These are phyloP conservation scores for Chlorella sp. DNA, from an alignment of 139 green algal genomes.

Conservation along the genomic window DNA sequence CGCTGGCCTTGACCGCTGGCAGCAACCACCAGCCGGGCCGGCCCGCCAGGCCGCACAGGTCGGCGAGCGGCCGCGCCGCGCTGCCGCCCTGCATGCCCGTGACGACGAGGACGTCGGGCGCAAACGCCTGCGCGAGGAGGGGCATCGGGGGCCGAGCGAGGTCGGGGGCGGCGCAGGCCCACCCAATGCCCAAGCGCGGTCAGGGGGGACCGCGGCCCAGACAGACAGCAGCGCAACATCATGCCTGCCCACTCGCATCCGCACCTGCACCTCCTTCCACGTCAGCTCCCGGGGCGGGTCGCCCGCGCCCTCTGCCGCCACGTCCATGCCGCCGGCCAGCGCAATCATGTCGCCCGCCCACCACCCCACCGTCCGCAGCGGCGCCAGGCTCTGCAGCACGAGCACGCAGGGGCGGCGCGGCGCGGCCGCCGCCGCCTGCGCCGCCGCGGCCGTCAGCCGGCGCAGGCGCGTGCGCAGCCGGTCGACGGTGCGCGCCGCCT, in stretches of 20 bases:
- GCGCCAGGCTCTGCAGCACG: conserved; percentile 62
- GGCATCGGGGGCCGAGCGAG: no score
- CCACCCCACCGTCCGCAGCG: conserved; percentile 36
- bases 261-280: conserved; percentile 46
- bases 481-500: conserved; percentile 65
- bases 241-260: neutral
- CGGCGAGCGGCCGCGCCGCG: conserved; percentile 19
- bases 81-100: conserved; percentile 12
- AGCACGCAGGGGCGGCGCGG: conserved; percentile 58
- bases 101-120: conserved; percentile 78
- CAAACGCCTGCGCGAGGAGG: conserved; percentile 54
- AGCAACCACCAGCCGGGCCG: conserved; percentile 89
- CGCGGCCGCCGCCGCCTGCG: neutral
- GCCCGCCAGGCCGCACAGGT: conserved; percentile 64
- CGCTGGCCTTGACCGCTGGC: conserved; percentile 73
- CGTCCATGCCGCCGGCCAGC: conserved; percentile 46
- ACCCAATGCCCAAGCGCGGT: neutral
- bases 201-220: neutral
- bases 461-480: conserved; percentile 72
- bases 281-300: conserved; percentile 30
- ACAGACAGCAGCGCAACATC: neutral
- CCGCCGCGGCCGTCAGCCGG: conserved; percentile 48
- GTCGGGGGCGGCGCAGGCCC: neutral
- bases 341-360: conserved; percentile 69
- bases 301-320: conserved; percentile 44